These are phyloP conservation scores for Eudorina sp. DNA, from an alignment of 139 green algal species.

Conservation along the genomic window DNA sequence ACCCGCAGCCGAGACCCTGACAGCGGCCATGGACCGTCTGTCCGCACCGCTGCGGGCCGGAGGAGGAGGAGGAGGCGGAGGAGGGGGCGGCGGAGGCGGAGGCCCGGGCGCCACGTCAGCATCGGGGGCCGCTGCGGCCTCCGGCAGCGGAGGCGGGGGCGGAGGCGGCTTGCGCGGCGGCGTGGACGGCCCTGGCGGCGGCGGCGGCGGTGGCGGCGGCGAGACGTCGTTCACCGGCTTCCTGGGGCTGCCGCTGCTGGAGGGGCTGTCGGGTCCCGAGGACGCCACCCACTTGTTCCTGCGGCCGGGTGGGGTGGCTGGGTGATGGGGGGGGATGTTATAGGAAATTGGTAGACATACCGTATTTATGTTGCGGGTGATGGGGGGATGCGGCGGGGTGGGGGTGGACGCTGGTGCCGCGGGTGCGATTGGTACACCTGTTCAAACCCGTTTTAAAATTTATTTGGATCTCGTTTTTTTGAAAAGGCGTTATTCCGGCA, in stretches of 20 bases:
- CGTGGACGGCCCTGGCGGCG: neutral
- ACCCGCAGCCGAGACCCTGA: constrained; percentile 19
- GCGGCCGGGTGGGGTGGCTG: neutral
- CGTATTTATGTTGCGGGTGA: too few species aligned
- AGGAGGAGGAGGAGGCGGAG: neutral
- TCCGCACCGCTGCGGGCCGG: constrained; percentile 16
- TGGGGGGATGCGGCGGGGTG: too few species aligned
- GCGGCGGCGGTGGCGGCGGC: constrained; percentile 7
- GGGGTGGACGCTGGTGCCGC: too few species aligned
- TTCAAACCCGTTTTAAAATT: too few species aligned
- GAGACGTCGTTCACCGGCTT: neutral
- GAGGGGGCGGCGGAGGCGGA: neutral
- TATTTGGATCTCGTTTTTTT: too few species aligned
- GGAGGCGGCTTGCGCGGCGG: neutral
- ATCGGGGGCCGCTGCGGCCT: constrained; percentile 24
- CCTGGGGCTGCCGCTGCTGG: constrained; percentile 39
- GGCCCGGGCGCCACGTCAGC: neutral
- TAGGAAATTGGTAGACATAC: too few species aligned
- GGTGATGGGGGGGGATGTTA: neutral
- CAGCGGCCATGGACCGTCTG: constrained; percentile 28
- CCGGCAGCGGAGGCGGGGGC: neutral
- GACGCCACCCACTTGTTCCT: constrained; percentile 24
- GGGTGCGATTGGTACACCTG: too few species aligned
- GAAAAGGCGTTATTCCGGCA: too few species aligned
- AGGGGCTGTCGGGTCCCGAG: constrained; percentile 9